These are phyloP conservation scores for Crithidia acanthocephali DNA, from an alignment of 208 protist genomes.

Conservation along the genomic window DNA sequence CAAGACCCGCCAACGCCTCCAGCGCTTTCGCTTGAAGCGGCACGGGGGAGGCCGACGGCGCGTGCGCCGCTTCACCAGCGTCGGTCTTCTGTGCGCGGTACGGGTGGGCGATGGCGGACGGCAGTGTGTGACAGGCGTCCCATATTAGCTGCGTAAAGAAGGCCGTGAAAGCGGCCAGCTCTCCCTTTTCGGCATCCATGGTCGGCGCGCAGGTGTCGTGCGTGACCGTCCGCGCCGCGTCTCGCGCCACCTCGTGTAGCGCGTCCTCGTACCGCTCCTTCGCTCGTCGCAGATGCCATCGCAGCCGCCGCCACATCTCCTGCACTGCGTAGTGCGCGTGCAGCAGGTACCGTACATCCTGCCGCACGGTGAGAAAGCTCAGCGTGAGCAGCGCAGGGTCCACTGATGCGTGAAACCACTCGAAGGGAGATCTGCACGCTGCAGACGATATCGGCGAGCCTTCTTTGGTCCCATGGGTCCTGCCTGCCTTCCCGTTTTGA, in stretches of 20 bases:
- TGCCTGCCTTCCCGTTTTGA: no score
- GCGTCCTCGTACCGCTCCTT: neutral
- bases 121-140: slow-evolving; percentile 13
- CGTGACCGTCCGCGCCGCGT: neutral
- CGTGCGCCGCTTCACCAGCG: no score
- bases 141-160: slow-evolving; percentile 30
- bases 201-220: neutral
- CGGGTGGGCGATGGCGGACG: slow-evolving; percentile 18
- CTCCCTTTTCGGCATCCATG: slow-evolving; percentile 14
- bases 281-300: neutral
- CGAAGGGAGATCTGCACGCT: slow-evolving; percentile 13
- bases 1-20: neutral
- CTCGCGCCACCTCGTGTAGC: neutral
- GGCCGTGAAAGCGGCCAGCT: slow-evolving; percentile 21
- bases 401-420: slow-evolving; percentile 3
- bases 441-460: neutral
- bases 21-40: neutral
- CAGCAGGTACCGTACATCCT: slow-evolving; percentile 28
- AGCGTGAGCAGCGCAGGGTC: slow-evolving; percentile 19
- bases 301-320: slow-evolving; percentile 27
- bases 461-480: no score
- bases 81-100: neutral
- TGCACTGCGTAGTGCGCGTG: slow-evolving; percentile 29
- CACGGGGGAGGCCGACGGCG: neutral
- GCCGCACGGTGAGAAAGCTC: slow-evolving; percentile 24